A percentile compares a stretch with the other conserved stretches of the same genome.
These are phyloP conservation scores for Fistulinella prunicolor DNA, from an alignment of 768 basidiomycete species.

Conservation along the genomic window DNA sequence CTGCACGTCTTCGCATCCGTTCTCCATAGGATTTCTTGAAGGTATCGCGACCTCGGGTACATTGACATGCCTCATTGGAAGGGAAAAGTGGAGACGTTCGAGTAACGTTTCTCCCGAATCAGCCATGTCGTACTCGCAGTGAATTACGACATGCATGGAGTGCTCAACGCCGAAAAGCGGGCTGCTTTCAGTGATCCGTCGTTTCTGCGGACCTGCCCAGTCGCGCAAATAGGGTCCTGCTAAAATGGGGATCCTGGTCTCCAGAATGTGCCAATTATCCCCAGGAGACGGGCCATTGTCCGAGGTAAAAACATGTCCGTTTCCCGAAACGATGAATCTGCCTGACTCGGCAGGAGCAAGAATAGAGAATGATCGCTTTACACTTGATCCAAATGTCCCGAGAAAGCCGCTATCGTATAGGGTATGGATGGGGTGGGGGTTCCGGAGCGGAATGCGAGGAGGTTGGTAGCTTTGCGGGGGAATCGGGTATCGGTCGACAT, in stretches of 20 bases:
- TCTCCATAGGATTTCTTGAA: neutral
- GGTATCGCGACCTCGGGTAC: conserved; percentile 27
- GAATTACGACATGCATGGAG: conserved; percentile 49
- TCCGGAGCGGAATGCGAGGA: conserved; percentile 54
- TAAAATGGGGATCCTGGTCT: conserved; percentile 21
- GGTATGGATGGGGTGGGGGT: conserved; percentile 47
- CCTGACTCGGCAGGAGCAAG: conserved; percentile 47
- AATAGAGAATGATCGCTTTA: conserved; percentile 44
- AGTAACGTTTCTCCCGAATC: conserved; percentile 27
- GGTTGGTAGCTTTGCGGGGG: conserved; percentile 60
- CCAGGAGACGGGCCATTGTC: conserved; percentile 19
- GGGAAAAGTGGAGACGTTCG: conserved; percentile 34
- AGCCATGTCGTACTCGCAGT: conserved; percentile 51
- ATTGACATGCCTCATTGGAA: conserved; percentile 53
- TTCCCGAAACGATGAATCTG: conserved; percentile 45
- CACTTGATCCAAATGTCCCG: conserved; percentile 19
- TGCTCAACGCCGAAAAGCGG: conserved; percentile 61
- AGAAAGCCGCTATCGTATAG: conserved; percentile 48
- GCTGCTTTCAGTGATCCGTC: conserved; percentile 45
- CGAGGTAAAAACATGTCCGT: conserved; percentile 48
- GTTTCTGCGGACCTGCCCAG: conserved; percentile 30
- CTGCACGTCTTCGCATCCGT: conserved; percentile 6
- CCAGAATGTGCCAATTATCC: conserved; percentile 27
- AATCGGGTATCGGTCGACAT: conserved; percentile 49
- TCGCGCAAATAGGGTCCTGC: conserved; percentile 13